A percentile compares a stretch with the other conserved stretches of the same genome.
These are phyloP conservation scores for Aspergillus pseudoglaucus DNA, from an alignment of 2,329 filamentous ascomycete genomes.

Conservation along the genomic window DNA sequence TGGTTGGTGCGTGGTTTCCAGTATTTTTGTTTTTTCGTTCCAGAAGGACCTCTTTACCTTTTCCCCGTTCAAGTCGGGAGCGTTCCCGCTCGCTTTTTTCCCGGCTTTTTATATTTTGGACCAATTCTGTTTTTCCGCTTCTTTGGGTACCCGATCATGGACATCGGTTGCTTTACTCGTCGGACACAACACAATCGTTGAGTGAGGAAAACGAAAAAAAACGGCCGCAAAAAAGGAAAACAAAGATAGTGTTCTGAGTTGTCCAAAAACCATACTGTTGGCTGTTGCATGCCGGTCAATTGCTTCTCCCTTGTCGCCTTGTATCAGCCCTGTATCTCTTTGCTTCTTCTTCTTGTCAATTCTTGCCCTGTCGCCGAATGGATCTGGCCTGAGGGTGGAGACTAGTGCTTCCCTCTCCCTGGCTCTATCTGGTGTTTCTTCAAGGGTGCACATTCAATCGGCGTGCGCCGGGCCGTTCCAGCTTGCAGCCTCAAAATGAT, in stretches of 20 bases:
- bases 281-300: conserved; percentile 14
- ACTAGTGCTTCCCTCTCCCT: conserved; percentile 16
- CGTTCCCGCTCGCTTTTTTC: conserved; percentile 11
- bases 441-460: conserved; percentile 32
- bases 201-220: neutral
- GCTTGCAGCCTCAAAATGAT: conserved; percentile 40
- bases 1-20: conserved; percentile 1
- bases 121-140: conserved; percentile 2
- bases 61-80: conserved; percentile 2
- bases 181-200: neutral
- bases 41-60: conserved; percentile 10
- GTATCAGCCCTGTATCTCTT: conserved; percentile 1
- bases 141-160: conserved; percentile 15
- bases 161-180: conserved; percentile 5
- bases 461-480: conserved; percentile 42
- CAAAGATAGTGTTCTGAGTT: conserved; percentile 19
- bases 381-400: conserved; percentile 15
- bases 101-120: conserved; percentile 6
- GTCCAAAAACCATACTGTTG: conserved; percentile 14
- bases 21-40: conserved; percentile 7
- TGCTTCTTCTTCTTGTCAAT: conserved; percentile 7
- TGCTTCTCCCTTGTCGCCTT: conserved; percentile 7
- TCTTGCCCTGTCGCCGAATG: conserved; percentile 15
- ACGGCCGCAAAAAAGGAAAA: neutral
- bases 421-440: conserved; percentile 28